Base-by-base conservation (phyloP, 176 grass and related monocot species). In the Hordeum marinum region DNA sequence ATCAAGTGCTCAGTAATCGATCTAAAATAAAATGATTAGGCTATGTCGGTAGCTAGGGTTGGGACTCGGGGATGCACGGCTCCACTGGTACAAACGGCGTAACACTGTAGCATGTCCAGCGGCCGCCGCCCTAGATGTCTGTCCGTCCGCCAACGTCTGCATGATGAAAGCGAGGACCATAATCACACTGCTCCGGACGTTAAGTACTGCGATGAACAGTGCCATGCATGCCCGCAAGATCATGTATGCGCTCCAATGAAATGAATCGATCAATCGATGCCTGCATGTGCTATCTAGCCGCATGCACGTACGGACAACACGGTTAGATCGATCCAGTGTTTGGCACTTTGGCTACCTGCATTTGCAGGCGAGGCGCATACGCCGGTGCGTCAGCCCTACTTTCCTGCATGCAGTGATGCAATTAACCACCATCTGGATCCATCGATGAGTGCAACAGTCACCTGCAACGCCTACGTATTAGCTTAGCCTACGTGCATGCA, bases 291-390 rank as follows among this genome's bases (percentile, higher is more conserved):
- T 7, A 23, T 70, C 1, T 24, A 71, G 9, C 36, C 9, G 68
- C 21, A 42, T 23, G 68, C 37, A 69, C 18, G 35, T 39, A 69
- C 35, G 34, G 35, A 34, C 4, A 18, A 34, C 39, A 34, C 8
- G 24, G 9, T 21, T 64, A 1, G 65, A 11, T 37, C 65, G 65
- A 68, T 79, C 80, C 80, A 79, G 68, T 40, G 18, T 25, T 36
- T 48, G 32, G 32, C 32, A 34, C 32, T 34, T 34, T 34, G 18
- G 35, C 26, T 18, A 57, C 69, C 59, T 81, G 59, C 69, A 23
- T 85, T 40, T 29, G 84, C 64, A 45, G 64, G 29, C 66, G 84
- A 63, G 8, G 84, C 72, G 31, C 61, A 37, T 27, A 72, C 75
- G 27, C 66, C 66, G 41, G 60, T 8, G 36, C 70, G 24, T 13